Conservation (phyloP, 495 filamentous ascomycete genomes). For the Annulohypoxylon nitens region DNA sequence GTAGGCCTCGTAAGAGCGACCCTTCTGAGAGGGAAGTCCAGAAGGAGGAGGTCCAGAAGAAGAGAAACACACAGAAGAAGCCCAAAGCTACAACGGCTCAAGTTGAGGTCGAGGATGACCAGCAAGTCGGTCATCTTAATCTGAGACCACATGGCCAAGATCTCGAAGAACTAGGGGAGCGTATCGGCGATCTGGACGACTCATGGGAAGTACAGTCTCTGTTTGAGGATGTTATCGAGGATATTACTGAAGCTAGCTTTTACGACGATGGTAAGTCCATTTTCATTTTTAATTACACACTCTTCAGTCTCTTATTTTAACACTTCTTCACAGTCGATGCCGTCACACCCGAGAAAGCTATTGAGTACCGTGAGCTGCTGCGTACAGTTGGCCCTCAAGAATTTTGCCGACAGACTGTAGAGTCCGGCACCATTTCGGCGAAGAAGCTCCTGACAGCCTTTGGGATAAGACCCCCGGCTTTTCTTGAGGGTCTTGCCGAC, state of each 20-base stretch:
- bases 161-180: conserved; percentile 66
- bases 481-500: conserved; percentile 80
- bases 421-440: conserved; percentile 74
- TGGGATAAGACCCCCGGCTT: conserved; percentile 79
- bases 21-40: neutral
- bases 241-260: conserved; percentile 71
- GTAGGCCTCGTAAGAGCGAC: conserved; percentile 36
- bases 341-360: conserved; percentile 81
- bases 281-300: conserved; percentile 22
- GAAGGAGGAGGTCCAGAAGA: neutral
- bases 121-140: conserved; percentile 47
- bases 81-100: conserved; percentile 16
- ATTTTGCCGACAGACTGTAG: conserved; percentile 81
- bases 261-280: conserved; percentile 65
- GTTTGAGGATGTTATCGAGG: conserved; percentile 75
- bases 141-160: conserved; percentile 41
- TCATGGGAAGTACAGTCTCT: conserved; percentile 77
- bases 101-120: conserved; percentile 46
- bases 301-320: conserved; percentile 32
- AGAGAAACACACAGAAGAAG: conserved; percentile 6
- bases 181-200: conserved; percentile 72
- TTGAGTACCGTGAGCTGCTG: conserved; percentile 74
- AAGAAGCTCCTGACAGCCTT: conserved; percentile 95
- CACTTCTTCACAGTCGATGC: conserved; percentile 62
- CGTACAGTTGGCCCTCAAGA: conserved; percentile 79